Evolutionary conservation across 2,329 filamentous ascomycete genomes (phyloP).

Genomic region (Epichloe gansuensis): DNA sequence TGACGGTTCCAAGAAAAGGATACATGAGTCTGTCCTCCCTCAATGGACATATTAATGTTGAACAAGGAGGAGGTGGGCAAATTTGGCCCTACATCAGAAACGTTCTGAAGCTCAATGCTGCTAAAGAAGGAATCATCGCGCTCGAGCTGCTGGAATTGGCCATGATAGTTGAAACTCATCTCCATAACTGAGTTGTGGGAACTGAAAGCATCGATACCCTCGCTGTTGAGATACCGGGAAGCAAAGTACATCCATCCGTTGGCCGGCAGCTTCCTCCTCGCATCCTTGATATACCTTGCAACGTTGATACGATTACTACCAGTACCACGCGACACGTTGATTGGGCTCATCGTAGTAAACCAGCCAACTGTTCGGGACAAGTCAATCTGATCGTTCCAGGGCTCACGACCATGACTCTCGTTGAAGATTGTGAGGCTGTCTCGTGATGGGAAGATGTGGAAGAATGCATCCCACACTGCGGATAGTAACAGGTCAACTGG

Average conservation of each 20-base stretch:
- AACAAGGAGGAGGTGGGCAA: slow-evolving; percentile 2
- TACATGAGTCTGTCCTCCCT: slow-evolving; percentile 1
- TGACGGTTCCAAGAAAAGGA: slow-evolving; percentile 4
- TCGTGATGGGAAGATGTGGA: slow-evolving; percentile 15
- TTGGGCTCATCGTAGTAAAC: slow-evolving; percentile 24
- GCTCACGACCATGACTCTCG: slow-evolving; percentile 17
- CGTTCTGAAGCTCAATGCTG: neutral
- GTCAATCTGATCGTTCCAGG: slow-evolving; percentile 18
- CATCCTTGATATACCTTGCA: slow-evolving; percentile 1
- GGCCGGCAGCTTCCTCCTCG: neutral
- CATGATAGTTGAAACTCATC: slow-evolving; percentile 8
- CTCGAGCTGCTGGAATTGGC: slow-evolving; percentile 9
- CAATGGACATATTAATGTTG: slow-evolving; percentile 2
- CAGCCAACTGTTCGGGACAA: slow-evolving; percentile 24
- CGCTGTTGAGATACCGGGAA: neutral
- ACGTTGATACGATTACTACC: neutral
- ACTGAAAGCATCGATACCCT: neutral
- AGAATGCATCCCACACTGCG: slow-evolving; percentile 18
- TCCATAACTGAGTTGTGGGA: slow-evolving; percentile 4
- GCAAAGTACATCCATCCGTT: slow-evolving; percentile 4
- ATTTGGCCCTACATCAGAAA: slow-evolving; percentile 5
- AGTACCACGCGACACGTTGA: slow-evolving; percentile 5
- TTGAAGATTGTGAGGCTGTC: slow-evolving; percentile 17
- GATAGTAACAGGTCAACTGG: slow-evolving; percentile 22
- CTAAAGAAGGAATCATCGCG: slow-evolving; percentile 10